Evolutionary conservation across 2,329 filamentous ascomycete species (phyloP), one percentile per base, ranked within the genome.

Genomic region (Alternaria solani): DNA sequence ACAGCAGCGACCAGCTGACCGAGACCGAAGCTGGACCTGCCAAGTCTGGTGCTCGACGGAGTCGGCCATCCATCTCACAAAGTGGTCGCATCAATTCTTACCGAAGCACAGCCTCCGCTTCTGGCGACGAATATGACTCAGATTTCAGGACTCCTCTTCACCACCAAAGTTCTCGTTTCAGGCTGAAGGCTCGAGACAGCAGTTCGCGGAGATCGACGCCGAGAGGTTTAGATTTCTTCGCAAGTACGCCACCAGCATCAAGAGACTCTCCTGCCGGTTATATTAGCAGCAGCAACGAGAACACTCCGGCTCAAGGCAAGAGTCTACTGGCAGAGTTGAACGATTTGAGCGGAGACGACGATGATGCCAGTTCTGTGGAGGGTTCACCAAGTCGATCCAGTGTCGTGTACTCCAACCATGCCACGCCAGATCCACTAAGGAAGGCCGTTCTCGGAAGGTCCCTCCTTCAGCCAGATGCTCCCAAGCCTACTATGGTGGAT

Each of bases 321-420:
- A 98, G 91, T 72, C 83, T 99, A 51, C 96, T 95, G 75, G 93
- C 93, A 41, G 95, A 99, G 78, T 85, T 99, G 42, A 92, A 91
- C 54, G 92, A 93, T 66, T 82, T 97, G 43, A 90, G 88, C 57
- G 82, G 91, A 67, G 91, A 92, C 61, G 89, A 90, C 63, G 89
- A 91, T 26, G 82, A 75, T 36, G 72, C 69, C 41, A 77, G 75
- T 56, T 69, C 71, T 65, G 65, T 65, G 12, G 75, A 79, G 47
- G 73, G 75, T 41, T 77, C 76, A 30, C 75, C 77, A 39, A 76
- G 71, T 57, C 71, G 73, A 51, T 75, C 75, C 2, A 75, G 66
- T 55, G 44, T 75, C 9, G 41, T 77, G 14, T 55, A 70, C 11
- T 78, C 75, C 36, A 71, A 67, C 7, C 73, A 78, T 7, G 73